Evolutionary conservation across 2,329 filamentous ascomycete species (phyloP).

Genomic region (Fusarium setosum): DNA sequence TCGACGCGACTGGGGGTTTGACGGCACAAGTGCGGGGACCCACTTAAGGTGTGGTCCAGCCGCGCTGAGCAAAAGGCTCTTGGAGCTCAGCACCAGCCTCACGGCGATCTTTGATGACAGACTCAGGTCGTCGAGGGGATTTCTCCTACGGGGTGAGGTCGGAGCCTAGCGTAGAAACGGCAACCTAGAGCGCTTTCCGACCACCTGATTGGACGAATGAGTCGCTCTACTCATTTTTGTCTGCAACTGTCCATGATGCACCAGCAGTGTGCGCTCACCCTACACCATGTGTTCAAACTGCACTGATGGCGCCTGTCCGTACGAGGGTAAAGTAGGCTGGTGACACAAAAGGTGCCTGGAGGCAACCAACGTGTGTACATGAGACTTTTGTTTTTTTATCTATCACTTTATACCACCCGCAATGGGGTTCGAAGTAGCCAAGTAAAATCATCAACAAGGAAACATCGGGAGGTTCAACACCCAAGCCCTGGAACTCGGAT

Average conservation of each 20-base stretch:
- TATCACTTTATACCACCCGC: too few species aligned
- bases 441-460: too few species aligned
- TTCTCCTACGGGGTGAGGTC: not conserved
- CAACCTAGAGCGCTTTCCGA: not conserved
- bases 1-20: conserved; percentile 17
- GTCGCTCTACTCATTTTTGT: not conserved
- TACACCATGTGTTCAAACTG: not conserved
- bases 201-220: not conserved
- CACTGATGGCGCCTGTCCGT: too few species aligned
- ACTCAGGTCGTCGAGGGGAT: not conserved
- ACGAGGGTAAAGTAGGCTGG: not conserved
- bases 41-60: conserved; percentile 28
- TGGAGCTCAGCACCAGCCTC: conserved; percentile 34
- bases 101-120: conserved; percentile 28
- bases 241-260: not conserved
- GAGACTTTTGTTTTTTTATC: too few species aligned
- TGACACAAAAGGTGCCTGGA: not conserved
- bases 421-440: too few species aligned
- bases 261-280: not conserved
- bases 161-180: not conserved
- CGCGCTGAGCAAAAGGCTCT: conserved; percentile 11
- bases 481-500: too few species aligned
- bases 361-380: not conserved
- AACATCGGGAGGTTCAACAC: too few species aligned
- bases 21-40: conserved; percentile 13